A percentile compares a stretch with the other conserved stretches of the same genome.
Conservation (phyloP, 2,329 filamentous ascomycete species). For the Colletotrichum gigasporum region DNA sequence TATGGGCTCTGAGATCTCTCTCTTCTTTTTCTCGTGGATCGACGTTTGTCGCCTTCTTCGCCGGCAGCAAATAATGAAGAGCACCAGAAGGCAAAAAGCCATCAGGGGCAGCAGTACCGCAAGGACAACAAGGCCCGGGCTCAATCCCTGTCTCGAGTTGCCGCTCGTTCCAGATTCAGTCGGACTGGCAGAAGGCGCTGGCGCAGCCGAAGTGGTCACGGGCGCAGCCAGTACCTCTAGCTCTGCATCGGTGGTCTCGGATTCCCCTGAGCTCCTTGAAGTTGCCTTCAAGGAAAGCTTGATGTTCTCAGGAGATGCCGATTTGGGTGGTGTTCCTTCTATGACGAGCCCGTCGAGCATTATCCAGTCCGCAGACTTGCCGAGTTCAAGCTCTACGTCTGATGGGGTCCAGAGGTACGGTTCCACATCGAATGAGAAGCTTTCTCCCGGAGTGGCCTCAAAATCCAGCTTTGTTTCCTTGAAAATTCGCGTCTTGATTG, state of each 20-base stretch:
- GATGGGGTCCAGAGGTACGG: constrained; percentile 51
- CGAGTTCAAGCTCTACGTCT: constrained; percentile 48
- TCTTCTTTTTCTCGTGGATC: constrained; percentile 31
- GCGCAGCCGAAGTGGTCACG: constrained; percentile 34
- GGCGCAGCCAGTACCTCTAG: constrained; percentile 45
- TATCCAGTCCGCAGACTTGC: constrained; percentile 54
- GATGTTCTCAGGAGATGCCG: constrained; percentile 37
- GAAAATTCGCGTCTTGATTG: constrained; percentile 51
- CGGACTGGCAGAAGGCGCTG: constrained; percentile 36
- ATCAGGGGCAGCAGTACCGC: constrained; percentile 29
- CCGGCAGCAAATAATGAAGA: constrained; percentile 40
- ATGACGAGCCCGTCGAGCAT: constrained; percentile 48
- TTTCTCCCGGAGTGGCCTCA: constrained; percentile 49
- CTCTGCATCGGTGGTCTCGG: constrained; percentile 48
- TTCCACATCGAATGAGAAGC: constrained; percentile 53
- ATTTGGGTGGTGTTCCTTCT: constrained; percentile 50
- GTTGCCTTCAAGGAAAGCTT: constrained; percentile 41
- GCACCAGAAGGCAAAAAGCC: constrained; percentile 10
- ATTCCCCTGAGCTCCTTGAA: constrained; percentile 42
- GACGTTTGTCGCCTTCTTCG: constrained; percentile 35
- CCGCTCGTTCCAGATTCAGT: constrained; percentile 34
- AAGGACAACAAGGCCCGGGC: constrained; percentile 26
- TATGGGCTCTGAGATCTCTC: constrained; percentile 43
- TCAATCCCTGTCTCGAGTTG: constrained; percentile 1
- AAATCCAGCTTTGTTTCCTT: constrained; percentile 49